Percentiles rank a stretch among this genome's conserved stretches.
phyloP scores from a whole-genome alignment of 768 basidiomycete species.

The Clitopilus hobsonii region DNA sequence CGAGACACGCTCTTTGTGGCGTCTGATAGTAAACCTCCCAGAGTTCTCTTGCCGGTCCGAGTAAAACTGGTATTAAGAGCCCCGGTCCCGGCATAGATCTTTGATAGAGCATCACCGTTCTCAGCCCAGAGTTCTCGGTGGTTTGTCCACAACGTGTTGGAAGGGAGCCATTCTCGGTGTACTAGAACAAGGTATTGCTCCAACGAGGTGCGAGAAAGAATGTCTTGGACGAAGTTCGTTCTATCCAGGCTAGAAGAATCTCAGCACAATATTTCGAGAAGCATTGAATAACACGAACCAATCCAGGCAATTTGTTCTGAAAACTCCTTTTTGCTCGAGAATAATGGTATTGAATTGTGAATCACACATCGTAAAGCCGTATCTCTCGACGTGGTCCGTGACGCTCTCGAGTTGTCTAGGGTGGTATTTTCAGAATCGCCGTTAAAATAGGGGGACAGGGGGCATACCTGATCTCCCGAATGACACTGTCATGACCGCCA shows the following conservation, averaged over 20 bases:
- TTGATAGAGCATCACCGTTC: slow-evolving; percentile 89
- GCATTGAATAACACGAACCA: slow-evolving; percentile 49
- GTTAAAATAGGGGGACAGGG: not conserved
- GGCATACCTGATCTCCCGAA: slow-evolving; percentile 63
- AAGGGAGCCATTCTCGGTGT: slow-evolving; percentile 70
- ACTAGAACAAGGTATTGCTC: slow-evolving; percentile 81
- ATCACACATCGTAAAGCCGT: slow-evolving; percentile 84
- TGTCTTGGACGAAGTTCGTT: slow-evolving; percentile 97
- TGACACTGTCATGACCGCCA: slow-evolving; percentile 84
- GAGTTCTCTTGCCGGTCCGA: slow-evolving; percentile 87
- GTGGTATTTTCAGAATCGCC: slow-evolving; percentile 1
- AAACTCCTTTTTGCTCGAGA: slow-evolving; percentile 87
- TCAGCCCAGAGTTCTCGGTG: slow-evolving; percentile 98
- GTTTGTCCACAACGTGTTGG: slow-evolving; percentile 69
- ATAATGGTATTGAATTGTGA: slow-evolving; percentile 61
- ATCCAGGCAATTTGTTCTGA: slow-evolving; percentile 93
- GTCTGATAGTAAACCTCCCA: slow-evolving; percentile 92
- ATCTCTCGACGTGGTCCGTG: slow-evolving; percentile 63
- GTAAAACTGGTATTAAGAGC: slow-evolving; percentile 97
- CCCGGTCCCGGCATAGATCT: slow-evolving; percentile 91
- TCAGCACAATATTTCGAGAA: slow-evolving; percentile 3
- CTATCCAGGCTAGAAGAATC: slow-evolving; percentile 81
- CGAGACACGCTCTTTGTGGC: slow-evolving; percentile 95
- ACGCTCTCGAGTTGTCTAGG: slow-evolving; percentile 60
- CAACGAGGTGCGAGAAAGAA: slow-evolving; percentile 76